Evolutionary conservation across 2,329 filamentous ascomycete genomes (phyloP).

Genomic region (Davidsoniella australis): DNA sequence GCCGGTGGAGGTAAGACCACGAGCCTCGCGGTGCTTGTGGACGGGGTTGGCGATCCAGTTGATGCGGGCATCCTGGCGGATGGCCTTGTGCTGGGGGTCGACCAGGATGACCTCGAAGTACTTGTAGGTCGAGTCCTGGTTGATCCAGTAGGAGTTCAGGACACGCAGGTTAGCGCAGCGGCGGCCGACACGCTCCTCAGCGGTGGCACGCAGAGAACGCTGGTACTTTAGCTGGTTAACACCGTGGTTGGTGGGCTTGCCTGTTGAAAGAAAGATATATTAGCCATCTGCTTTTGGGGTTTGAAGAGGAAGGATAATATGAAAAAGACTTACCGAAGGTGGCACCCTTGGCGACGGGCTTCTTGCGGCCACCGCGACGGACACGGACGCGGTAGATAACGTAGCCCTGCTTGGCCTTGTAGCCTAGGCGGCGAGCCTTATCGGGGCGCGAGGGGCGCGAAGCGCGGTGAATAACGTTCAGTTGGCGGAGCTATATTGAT

Average conservation of each 20-base stretch:
- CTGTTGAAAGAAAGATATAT: conserved; percentile 28
- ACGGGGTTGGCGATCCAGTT: conserved; percentile 99
- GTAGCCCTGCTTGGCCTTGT: conserved; percentile 99
- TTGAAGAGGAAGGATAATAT: neutral
- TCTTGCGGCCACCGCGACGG: conserved; percentile 97
- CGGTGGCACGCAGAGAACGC: conserved; percentile 91
- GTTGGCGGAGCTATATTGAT: conserved; percentile 99
- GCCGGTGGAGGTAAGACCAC: conserved; percentile 94
- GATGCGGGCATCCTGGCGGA: conserved; percentile 97
- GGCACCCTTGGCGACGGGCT: conserved; percentile 89
- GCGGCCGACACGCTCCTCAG: conserved; percentile 98
- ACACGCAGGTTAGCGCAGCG: conserved; percentile 98
- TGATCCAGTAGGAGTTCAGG: conserved; percentile 99
- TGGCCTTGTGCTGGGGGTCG: conserved; percentile 99
- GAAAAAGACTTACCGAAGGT: conserved; percentile 64
- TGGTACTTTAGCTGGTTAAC: conserved; percentile 99
- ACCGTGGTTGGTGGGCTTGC: conserved; percentile 99
- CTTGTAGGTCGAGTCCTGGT: conserved; percentile 99
- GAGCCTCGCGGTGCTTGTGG: conserved; percentile 99
- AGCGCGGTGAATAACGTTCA: conserved; percentile 99
- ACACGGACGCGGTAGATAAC: conserved; percentile 99
- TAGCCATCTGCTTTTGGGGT: conserved; percentile 12
- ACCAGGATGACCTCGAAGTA: conserved; percentile 99
- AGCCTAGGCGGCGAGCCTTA: conserved; percentile 98
- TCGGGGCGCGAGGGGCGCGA: conserved; percentile 95